Base-by-base conservation (phyloP, 805 yeast genomes). In the Dipodascus albidus region DNA sequence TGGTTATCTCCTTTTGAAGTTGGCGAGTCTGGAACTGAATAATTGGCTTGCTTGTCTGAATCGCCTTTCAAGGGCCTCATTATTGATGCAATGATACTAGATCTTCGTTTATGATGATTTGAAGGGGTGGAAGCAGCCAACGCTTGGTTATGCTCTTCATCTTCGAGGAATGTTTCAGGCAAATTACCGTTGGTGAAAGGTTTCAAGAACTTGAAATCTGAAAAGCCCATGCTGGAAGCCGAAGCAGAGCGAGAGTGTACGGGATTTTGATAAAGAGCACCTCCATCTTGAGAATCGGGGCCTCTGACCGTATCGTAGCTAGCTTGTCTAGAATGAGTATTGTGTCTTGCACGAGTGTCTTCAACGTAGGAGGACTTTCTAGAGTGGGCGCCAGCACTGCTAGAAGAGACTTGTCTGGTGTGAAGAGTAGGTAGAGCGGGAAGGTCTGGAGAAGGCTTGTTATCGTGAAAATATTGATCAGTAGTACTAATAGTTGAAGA, bases 61-160 rank as follows among this genome's bases (percentile, higher is more conserved):
- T 42, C 24, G 33, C 51, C 42, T 23, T 38, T 27, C n/a, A 24
- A 41, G 51, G 50, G 49, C 27, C 54, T 44, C 50, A 57, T 23
- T 42, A 57, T 42, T 15, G 61, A 58, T 38, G 44, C 44, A 53
- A 59, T 49, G 14, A 59, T 59, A 33, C 60, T 56, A 2, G 62
- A 59, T 33, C 58, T 58, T n/a, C 62, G 55, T 15, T 59, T 54
- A 49, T 59, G 62, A 6, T 44, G 33, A 23, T 48, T 54, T 19
- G 21, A 54, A 21, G 48, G 33, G 33, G 48, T 19, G 11, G 19
- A 21, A 15, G 49, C 51, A 3, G 42, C 24, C 35, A 38, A n/a
- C 6, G 33, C 33, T 27, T 27, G 33, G 15, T 44, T 48, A 4
- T 33, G 27, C 9, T 47, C 49, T 3, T 48, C 23, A 23, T 35